These are phyloP conservation scores for Russula virescens DNA, from an alignment of 768 basidiomycete genomes.

Conservation along the genomic window DNA sequence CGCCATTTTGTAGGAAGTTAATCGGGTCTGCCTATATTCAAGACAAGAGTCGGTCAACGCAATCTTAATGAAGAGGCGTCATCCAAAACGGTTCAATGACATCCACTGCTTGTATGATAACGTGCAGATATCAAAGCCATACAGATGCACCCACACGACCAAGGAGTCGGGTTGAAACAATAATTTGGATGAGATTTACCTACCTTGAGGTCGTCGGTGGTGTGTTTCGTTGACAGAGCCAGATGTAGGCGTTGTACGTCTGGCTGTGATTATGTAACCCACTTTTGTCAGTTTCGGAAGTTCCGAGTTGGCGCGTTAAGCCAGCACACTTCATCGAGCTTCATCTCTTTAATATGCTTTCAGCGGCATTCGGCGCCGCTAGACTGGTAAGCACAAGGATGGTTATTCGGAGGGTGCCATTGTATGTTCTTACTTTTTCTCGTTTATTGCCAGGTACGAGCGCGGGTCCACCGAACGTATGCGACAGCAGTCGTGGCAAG, in stretches of 20 bases:
- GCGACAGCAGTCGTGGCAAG: constrained; percentile 19
- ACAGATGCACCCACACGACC: constrained; percentile 9
- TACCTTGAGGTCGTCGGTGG: constrained; percentile 32
- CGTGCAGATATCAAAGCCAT: not conserved
- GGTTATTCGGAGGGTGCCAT: not conserved
- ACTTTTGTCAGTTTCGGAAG: not conserved
- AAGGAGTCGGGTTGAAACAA: not conserved
- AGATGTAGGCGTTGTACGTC: not conserved
- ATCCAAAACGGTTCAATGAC: constrained; percentile 33
- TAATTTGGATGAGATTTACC: constrained; percentile 33
- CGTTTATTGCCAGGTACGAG: not conserved
- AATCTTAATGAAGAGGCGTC: constrained; percentile 26
- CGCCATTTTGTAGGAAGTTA: constrained; percentile 50
- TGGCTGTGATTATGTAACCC: constrained; percentile 1
- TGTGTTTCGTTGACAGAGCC: constrained; percentile 26
- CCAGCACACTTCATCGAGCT: too few relatives aligned
- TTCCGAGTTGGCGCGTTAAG: not conserved
- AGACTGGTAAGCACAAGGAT: not conserved
- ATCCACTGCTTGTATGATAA: constrained; percentile 37
- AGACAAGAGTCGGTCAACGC: constrained; percentile 16
- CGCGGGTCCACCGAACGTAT: constrained; percentile 18
- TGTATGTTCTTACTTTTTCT: not conserved
- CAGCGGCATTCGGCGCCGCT: not conserved
- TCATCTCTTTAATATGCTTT: constrained; percentile 10
- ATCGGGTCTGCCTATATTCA: constrained; percentile 26